Evolutionary conservation across 2,329 filamentous ascomycete species (phyloP), one percentile per base, ranked within the genome.

Genomic region (Nigrospora sphaerica): DNA sequence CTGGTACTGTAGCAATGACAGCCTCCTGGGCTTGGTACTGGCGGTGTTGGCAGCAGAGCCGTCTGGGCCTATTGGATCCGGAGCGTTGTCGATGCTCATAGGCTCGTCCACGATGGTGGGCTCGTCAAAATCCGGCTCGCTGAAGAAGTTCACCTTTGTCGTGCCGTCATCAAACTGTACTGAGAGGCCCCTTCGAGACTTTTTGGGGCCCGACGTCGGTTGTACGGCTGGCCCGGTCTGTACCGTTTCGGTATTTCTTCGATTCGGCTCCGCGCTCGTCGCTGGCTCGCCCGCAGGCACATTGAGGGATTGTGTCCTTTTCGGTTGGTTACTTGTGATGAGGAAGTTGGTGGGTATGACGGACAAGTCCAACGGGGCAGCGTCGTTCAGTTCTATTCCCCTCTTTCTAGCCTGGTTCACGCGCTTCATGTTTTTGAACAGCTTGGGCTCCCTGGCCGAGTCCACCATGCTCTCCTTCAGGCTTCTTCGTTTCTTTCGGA

Each of bases 371-470:
- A 66, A 57, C 2, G 70, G 64, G 2, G 60, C 66, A 18, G 50
- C 49, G 31, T 78, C 75, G 39, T 69, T 69, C 45, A 64, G 67
- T 17, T 71, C 68, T 28, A 72, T 70, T 6, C 61, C 64, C 36
- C 60, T 58, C 32, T 74, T 62, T 47, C 73, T 63, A 3, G 72
- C 65, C 17, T 70, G 59, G 32, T 73, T 68, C 23, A 57, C 54
- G 10, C 63, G 50, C 11, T 63, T 68, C 49, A 62, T 53, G 5
- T 59, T 69, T 2, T 46, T 57, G 37, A 78, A 73, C 11, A 68
- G 48, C 39, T 67, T 73, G 1, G 68, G 65, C 1, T 58, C 51
- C 49, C 65, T 74, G 2, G 53, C 63, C 10, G 68, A 53, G 55
- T 80, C 70, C 13, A 56, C 56, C 48, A 72, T 69, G 10, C 46